phyloP scores from a whole-genome alignment of 202 grass and related monocot species.

The Setaria viridis region DNA sequence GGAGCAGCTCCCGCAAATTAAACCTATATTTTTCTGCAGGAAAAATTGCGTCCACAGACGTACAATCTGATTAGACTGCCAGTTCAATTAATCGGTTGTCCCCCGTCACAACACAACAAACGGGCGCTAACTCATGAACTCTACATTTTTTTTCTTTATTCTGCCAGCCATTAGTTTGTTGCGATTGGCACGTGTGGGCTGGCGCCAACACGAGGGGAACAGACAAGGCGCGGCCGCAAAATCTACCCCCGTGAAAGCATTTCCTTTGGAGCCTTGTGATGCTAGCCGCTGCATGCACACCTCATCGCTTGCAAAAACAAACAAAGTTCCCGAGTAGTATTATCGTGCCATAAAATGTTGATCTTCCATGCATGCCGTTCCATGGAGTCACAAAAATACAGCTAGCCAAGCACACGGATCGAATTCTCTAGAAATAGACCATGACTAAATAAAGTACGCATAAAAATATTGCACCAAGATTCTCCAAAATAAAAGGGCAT shows the following conservation, averaged over 20 bases:
- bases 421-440: conserved; percentile 51
- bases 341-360: conserved; percentile 11
- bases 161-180: conserved; percentile 46
- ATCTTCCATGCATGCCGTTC: conserved; percentile 35
- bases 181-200: conserved; percentile 57
- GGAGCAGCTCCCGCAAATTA: background rate
- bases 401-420: conserved; percentile 38
- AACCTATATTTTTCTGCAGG: background rate
- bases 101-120: conserved; percentile 49
- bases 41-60: conserved; percentile 7
- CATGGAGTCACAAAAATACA: conserved; percentile 46
- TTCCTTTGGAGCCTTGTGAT: conserved; percentile 48
- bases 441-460: background rate
- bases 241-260: conserved; percentile 56
- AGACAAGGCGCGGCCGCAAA: conserved; percentile 50
- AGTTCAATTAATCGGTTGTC: conserved; percentile 41
- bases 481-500: background rate
- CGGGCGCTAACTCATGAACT: conserved; percentile 51
- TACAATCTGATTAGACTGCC: conserved; percentile 37
- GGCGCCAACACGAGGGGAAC: conserved; percentile 40
- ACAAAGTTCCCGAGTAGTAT: conserved; percentile 33
- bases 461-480: conserved; percentile 1
- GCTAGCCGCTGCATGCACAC: conserved; percentile 25
- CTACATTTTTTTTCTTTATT: background rate
- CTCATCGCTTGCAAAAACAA: conserved; percentile 52